Evolutionary conservation across 225 moss, liverwort and hornwort species (phyloP).

Genomic region (Antitrichia curtipendula): DNA sequence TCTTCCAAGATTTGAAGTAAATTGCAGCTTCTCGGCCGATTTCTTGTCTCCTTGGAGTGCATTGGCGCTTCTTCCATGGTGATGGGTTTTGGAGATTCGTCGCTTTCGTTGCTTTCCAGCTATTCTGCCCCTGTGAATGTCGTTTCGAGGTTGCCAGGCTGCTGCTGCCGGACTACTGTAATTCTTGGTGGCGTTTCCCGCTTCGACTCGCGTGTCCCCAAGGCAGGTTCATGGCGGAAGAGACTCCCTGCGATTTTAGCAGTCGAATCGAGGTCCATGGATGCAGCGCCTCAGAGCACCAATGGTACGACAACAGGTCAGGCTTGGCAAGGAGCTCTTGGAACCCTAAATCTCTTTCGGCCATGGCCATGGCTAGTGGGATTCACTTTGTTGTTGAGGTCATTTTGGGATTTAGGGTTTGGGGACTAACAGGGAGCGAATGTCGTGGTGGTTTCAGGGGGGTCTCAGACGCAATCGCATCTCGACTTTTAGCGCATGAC

Average conservation of each 20-base stretch:
- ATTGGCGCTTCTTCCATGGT: background rate
- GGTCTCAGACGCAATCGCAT: slow-evolving; percentile 14
- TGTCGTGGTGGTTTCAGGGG: background rate
- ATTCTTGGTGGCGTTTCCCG: background rate
- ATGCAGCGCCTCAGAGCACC: background rate
- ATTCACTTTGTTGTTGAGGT: background rate
- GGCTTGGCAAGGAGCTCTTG: background rate
- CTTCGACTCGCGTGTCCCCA: background rate
- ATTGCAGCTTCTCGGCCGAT: background rate
- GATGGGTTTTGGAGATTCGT: background rate
- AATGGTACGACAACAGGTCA: background rate
- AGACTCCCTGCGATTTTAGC: background rate
- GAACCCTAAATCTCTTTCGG: background rate
- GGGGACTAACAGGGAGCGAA: background rate
- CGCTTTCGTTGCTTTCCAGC: background rate
- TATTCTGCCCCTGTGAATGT: background rate
- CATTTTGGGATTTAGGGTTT: background rate
- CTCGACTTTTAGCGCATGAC: slow-evolving; percentile 33
- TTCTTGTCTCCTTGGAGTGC: too few relatives aligned
- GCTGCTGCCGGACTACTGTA: background rate
- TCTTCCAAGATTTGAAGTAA: background rate
- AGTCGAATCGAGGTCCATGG: background rate
- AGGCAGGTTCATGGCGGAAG: background rate
- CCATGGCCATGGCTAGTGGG: background rate
- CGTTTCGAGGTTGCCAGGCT: background rate